phyloP scores from a whole-genome alignment of 805 yeast genomes.

The Priceomyces carsonii region DNA sequence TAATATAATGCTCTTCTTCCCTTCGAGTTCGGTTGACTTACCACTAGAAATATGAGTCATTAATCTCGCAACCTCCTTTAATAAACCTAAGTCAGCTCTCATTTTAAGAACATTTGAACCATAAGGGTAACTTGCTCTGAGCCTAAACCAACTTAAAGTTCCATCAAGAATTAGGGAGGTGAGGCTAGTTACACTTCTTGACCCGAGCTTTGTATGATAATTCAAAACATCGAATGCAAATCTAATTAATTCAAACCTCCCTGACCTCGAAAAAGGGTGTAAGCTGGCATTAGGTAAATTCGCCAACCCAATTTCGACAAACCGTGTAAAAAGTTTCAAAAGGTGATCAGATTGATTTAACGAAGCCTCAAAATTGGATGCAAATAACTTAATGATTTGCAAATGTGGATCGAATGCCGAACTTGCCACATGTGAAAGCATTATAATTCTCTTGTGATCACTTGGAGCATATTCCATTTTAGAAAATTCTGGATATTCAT shows the following conservation, averaged over 20 bases:
- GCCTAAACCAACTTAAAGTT: constrained; percentile 76
- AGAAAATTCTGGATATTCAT: constrained; percentile 57
- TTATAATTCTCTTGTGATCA: constrained; percentile 57
- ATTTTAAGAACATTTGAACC: constrained; percentile 79
- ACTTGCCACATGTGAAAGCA: constrained; percentile 49
- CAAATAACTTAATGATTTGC: constrained; percentile 63
- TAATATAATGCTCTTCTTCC: constrained; percentile 55
- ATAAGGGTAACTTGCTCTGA: constrained; percentile 67
- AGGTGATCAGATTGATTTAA: constrained; percentile 69
- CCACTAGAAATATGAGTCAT: constrained; percentile 22
- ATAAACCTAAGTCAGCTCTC: constrained; percentile 62
- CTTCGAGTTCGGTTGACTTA: constrained; percentile 31
- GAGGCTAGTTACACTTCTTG: constrained; percentile 47
- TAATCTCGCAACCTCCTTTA: constrained; percentile 51
- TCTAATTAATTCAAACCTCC: constrained; percentile 70
- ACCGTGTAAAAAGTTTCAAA: constrained; percentile 65
- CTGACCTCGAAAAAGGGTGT: constrained; percentile 79
- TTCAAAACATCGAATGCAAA: constrained; percentile 67
- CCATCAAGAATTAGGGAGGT: constrained; percentile 60
- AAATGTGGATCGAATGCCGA: constrained; percentile 65
- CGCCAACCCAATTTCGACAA: constrained; percentile 56
- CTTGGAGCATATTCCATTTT: constrained; percentile 91
- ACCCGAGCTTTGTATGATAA: constrained; percentile 52
- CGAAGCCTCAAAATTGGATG: constrained; percentile 79
- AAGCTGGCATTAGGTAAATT: constrained; percentile 59